Conservation (phyloP, 2,329 filamentous ascomycete species). For the Bertia moriformis region DNA sequence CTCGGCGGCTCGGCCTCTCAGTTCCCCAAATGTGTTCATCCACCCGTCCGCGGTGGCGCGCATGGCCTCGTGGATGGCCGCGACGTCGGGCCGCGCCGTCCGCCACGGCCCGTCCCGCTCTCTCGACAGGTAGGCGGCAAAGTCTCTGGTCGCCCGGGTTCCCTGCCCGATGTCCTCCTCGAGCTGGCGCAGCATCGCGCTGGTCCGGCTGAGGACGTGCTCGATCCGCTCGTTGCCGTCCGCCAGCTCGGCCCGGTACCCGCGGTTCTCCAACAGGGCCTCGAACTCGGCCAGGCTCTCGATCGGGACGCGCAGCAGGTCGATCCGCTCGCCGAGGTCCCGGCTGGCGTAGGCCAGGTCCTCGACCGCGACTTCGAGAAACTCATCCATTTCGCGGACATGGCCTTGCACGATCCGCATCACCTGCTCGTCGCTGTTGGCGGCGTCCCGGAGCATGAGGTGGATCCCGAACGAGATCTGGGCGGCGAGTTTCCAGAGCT, state of each 20-base stretch:
- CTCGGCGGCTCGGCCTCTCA: constrained; percentile 58
- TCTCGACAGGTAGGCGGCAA: constrained; percentile 59
- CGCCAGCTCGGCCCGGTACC: constrained; percentile 69
- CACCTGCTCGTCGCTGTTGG: constrained; percentile 78
- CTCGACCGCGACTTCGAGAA: constrained; percentile 71
- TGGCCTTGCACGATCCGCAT: constrained; percentile 79
- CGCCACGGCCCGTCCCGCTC: constrained; percentile 48
- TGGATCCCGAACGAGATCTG: constrained; percentile 92
- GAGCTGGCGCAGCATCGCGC: constrained; percentile 59
- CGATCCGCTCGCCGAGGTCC: constrained; percentile 69
- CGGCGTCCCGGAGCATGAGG: constrained; percentile 67
- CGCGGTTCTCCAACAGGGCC: constrained; percentile 70
- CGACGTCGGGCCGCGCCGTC: constrained; percentile 44
- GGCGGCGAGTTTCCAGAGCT: constrained; percentile 75
- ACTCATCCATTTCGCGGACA: constrained; percentile 86
- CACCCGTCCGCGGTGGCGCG: constrained; percentile 83
- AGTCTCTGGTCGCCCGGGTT: constrained; percentile 59
- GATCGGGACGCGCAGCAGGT: constrained; percentile 69
- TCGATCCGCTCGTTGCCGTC: constrained; percentile 84
- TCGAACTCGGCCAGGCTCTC: constrained; percentile 73
- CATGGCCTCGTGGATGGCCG: constrained; percentile 76
- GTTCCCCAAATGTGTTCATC: constrained; percentile 63
- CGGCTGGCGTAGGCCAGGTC: constrained; percentile 66
- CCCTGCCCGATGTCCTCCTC: constrained; percentile 69
- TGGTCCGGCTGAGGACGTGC: constrained; percentile 71